Base-by-base conservation (phyloP, 306 rosid species). In the Cucurbita maxima region DNA sequence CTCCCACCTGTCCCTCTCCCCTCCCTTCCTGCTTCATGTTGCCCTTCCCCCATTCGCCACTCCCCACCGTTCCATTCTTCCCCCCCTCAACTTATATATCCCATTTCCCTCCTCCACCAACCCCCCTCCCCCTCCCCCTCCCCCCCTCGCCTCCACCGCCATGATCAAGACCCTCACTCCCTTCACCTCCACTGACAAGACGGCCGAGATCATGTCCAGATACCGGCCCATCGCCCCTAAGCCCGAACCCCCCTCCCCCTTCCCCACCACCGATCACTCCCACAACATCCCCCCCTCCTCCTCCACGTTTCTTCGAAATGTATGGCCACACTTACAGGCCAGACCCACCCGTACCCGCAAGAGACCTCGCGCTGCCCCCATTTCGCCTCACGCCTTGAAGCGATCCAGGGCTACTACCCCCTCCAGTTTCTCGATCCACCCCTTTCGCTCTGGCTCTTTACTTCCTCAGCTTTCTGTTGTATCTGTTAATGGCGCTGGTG, bases 141-240 rank as follows among this genome's bases (percentile, higher is more conserved):
- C 16, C 18, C 16, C 10, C 6, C 2, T 19, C 36, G 10, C 25
- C 8, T 2, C 55, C 37, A 20, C 25, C 66, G 82, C 78, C 83
- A 93, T 93, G 98, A 85, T 93, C 86, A 86, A 89, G 81, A 90
- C 97, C 14, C 78, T 93, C 68, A 84, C 57, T 69, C 92, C 96
- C 13, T 86, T 84, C 76, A 53, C 85, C 53, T 77, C 70, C 69
- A 81, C 92, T 19, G 88, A 87, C 1, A 91, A 85, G 82, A 91
- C 97, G 2, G 97, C 97, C 69, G 92, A 89, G 77, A 94, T 94
- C 60, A 89, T 94, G 99, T 91, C 97, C 4, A 78, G 95, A 82
- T 91, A 87, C 76, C 82, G 97, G 50, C 97, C 99, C 2, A 94
- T 91, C 73, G 99, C 97, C 11, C 99, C 99, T 11, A 91, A 87